Evolutionary conservation across 2,329 filamentous ascomycete genomes (phyloP).

Genomic region (Epichloe sibirici): DNA sequence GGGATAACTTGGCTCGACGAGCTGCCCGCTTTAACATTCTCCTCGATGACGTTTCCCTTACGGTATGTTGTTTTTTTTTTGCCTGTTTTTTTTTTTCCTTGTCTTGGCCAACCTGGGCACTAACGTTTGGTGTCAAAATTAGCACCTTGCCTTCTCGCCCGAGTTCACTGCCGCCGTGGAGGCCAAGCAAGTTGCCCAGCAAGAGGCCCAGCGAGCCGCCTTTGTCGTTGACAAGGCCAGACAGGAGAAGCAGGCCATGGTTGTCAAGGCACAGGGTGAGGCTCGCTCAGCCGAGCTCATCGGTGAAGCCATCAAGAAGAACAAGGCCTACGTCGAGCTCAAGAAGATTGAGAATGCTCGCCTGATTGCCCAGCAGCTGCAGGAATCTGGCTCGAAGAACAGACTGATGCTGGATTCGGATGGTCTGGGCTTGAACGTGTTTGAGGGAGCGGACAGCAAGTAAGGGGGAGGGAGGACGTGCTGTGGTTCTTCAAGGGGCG

Average conservation of each 20-base stretch:
- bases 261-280: slow-evolving; percentile 97
- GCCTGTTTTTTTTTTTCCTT: background rate
- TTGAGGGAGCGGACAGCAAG: slow-evolving; percentile 39
- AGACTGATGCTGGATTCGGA: slow-evolving; percentile 87
- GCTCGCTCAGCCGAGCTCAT: slow-evolving; percentile 95
- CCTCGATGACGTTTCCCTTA: slow-evolving; percentile 92
- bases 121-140: background rate
- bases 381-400: slow-evolving; percentile 79
- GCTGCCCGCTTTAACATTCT: slow-evolving; percentile 96
- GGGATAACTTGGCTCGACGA: slow-evolving; percentile 82
- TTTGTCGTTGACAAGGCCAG: slow-evolving; percentile 98
- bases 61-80: slow-evolving; percentile 44
- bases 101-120: background rate
- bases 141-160: slow-evolving; percentile 63
- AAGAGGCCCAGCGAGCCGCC: slow-evolving; percentile 92
- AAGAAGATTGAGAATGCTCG: slow-evolving; percentile 97
- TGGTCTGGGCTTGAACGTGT: slow-evolving; percentile 83
- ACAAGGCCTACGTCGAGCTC: slow-evolving; percentile 87
- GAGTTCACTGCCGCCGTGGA: slow-evolving; percentile 64
- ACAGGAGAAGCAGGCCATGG: slow-evolving; percentile 98
- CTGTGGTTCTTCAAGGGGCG: background rate
- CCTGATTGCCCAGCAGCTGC: slow-evolving; percentile 74
- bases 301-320: slow-evolving; percentile 99
- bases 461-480: slow-evolving; percentile 2
- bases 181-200: slow-evolving; percentile 65